Evolutionary conservation across 352 stramenopile species (phyloP).

Genomic region (Phytopythium cucurbitacearum): DNA sequence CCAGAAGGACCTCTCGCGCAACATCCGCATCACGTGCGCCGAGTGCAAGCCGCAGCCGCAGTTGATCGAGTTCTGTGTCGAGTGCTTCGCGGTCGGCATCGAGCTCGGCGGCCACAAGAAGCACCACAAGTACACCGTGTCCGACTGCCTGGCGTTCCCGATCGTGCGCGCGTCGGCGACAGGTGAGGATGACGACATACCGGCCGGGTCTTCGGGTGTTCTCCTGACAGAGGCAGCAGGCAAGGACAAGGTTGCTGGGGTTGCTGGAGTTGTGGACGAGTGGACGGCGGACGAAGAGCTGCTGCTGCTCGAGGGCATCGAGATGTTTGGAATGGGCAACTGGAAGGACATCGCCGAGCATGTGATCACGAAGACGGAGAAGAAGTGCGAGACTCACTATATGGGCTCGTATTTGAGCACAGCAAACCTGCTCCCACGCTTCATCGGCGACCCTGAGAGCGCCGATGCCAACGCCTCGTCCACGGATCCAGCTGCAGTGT

Average conservation of each 20-base stretch:
- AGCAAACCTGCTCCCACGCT: conserved; percentile 56
- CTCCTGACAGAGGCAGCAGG: conserved; percentile 3
- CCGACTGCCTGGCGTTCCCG: conserved; percentile 77
- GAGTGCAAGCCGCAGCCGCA: conserved; percentile 52
- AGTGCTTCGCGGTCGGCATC: conserved; percentile 91
- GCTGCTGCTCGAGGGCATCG: conserved; percentile 93
- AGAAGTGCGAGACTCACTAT: conserved; percentile 90
- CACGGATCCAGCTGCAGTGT: not conserved
- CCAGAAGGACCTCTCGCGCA: conserved; percentile 80
- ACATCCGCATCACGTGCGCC: conserved; percentile 82
- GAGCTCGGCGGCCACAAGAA: conserved; percentile 83
- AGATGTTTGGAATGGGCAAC: conserved; percentile 96
- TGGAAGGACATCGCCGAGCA: conserved; percentile 93
- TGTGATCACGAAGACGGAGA: conserved; percentile 80
- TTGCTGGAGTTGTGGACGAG: conserved; percentile 6
- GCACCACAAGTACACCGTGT: conserved; percentile 75
- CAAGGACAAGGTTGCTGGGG: conserved; percentile 12
- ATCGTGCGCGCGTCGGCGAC: conserved; percentile 47
- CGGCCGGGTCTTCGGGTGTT: no score
- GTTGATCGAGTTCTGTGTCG: conserved; percentile 91
- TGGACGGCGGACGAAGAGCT: conserved; percentile 97
- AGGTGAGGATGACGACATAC: not conserved
- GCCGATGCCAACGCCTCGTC: not conserved
- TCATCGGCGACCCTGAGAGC: conserved; percentile 42
- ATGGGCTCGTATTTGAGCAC: conserved; percentile 69